Conservation (phyloP, 2,329 filamentous ascomycete species). For the Fusarium sp. region DNA sequence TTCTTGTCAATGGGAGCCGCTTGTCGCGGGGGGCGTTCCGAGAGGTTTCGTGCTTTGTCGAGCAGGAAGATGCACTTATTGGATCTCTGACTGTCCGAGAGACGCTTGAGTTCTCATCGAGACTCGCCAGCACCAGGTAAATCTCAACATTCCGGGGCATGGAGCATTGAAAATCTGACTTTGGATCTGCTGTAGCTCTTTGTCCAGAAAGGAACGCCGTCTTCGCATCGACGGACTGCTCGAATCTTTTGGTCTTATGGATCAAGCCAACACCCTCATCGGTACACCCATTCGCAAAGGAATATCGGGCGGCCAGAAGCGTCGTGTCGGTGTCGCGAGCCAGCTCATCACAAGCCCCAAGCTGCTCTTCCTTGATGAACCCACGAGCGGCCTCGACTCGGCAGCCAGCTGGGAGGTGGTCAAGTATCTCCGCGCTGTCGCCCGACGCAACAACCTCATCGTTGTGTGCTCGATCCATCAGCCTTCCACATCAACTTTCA, state of each 20-base stretch:
- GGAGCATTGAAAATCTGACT: not conserved
- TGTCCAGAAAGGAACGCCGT: constrained; percentile 69
- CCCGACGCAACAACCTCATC: constrained; percentile 78
- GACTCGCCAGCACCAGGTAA: constrained; percentile 73
- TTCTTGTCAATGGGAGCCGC: constrained; percentile 73
- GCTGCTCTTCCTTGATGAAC: constrained; percentile 87
- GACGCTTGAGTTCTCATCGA: constrained; percentile 84
- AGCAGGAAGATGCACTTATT: constrained; percentile 89
- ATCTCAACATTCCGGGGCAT: not conserved
- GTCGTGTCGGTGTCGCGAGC: constrained; percentile 83
- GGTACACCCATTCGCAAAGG: constrained; percentile 89
- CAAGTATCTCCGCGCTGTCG: constrained; percentile 78
- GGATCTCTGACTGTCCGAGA: constrained; percentile 86
- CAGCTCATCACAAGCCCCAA: constrained; percentile 87
- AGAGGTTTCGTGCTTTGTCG: constrained; percentile 82
- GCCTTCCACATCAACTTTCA: constrained; percentile 84
- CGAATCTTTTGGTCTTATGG: constrained; percentile 79
- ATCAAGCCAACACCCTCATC: constrained; percentile 80
- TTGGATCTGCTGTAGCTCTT: constrained; percentile 45
- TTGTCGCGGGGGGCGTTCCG: constrained; percentile 72
- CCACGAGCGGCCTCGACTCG: constrained; percentile 87
- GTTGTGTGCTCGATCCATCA: constrained; percentile 90
- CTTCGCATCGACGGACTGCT: constrained; percentile 78
- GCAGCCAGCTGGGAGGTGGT: constrained; percentile 84
- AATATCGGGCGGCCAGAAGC: constrained; percentile 88